These are phyloP conservation scores for Acorus calamus DNA, from an alignment of 106 monocot species.

Conservation along the genomic window DNA sequence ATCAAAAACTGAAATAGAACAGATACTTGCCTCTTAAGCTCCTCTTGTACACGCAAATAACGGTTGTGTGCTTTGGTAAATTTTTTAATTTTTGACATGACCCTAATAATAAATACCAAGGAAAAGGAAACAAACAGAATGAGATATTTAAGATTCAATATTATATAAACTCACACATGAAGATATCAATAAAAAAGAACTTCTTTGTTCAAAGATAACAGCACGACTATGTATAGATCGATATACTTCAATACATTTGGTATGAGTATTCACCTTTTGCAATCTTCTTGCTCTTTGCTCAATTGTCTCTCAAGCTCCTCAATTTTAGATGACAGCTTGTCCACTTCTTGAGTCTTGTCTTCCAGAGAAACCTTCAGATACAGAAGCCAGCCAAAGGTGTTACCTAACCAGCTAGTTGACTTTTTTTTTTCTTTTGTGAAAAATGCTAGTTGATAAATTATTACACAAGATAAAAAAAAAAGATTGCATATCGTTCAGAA, in stretches of 20 bases:
- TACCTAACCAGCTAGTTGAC: background rate
- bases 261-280: conserved; percentile 35
- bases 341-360: conserved; percentile 40
- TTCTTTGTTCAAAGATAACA: too few species aligned
- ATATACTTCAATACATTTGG: background rate
- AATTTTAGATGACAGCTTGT: conserved; percentile 30
- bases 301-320: conserved; percentile 52
- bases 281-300: conserved; percentile 51
- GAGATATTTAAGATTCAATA: too few species aligned
- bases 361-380: conserved; percentile 31
- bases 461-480: background rate
- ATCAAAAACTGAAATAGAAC: background rate
- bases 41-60: conserved; percentile 16
- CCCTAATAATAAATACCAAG: conserved; percentile 4
- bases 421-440: too few species aligned
- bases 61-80: conserved; percentile 22
- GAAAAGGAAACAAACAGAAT: background rate
- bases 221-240: background rate
- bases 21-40: conserved; percentile 16
- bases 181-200: too few species aligned
- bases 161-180: too few species aligned
- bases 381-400: background rate
- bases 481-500: background rate
- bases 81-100: conserved; percentile 22
- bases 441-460: background rate